phyloP scores from a whole-genome alignment of 352 stramenopile species.

The Phytopythium sindhum region DNA sequence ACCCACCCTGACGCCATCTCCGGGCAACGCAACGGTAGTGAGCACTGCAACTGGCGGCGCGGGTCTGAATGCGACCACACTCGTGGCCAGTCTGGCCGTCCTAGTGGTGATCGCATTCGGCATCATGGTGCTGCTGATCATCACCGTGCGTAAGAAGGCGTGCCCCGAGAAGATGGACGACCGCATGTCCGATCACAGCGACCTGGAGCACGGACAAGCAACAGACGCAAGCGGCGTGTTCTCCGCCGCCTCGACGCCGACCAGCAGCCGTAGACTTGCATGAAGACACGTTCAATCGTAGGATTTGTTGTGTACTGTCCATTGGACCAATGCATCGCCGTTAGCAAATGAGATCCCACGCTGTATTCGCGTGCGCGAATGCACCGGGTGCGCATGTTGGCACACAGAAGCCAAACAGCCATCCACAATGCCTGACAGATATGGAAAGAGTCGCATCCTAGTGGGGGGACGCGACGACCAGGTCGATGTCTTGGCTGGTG shows the following conservation, averaged over 20 bases:
- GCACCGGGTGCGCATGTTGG: no score
- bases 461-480: neutral
- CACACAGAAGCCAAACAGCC: neutral
- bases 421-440: neutral
- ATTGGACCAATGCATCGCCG: neutral
- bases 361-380: neutral
- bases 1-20: neutral
- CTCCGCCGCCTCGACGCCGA: neutral
- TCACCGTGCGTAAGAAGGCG: neutral
- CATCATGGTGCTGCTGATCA: neutral
- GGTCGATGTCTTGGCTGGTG: neutral
- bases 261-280: neutral
- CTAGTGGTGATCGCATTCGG: neutral
- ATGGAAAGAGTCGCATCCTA: neutral
- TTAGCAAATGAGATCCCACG: neutral
- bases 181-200: neutral
- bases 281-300: neutral
- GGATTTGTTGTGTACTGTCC: neutral
- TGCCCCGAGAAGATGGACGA: slow-evolving; percentile 2
- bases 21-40: neutral
- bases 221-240: neutral
- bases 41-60: neutral
- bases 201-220: neutral
- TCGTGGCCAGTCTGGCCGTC: neutral
- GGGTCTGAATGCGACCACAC: neutral